Percentiles rank a stretch among this genome's conserved stretches.
phyloP scores from a whole-genome alignment of 2,329 filamentous ascomycete genomes.

The Coniochaeta sp. region DNA sequence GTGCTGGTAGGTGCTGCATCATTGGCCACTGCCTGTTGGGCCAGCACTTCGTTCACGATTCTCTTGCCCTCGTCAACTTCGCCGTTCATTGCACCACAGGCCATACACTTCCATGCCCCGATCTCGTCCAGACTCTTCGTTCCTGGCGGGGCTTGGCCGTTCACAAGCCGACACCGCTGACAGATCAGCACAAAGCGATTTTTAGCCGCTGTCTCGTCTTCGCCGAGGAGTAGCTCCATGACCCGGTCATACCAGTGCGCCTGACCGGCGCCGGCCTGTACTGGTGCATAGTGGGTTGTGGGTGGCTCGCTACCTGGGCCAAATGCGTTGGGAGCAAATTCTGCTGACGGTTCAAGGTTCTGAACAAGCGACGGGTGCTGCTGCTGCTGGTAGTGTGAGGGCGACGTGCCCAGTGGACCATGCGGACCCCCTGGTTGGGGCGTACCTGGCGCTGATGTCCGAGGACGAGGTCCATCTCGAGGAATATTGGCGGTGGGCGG shows the following conservation, averaged over 20 bases:
- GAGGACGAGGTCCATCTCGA: constrained; percentile 23
- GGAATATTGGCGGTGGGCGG: constrained; percentile 58
- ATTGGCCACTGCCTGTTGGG: background rate
- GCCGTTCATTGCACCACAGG: constrained; percentile 77
- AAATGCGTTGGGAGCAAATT: constrained; percentile 71
- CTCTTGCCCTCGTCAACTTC: constrained; percentile 68
- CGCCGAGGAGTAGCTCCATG: constrained; percentile 83
- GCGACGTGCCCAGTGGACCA: constrained; percentile 5
- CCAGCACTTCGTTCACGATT: constrained; percentile 59
- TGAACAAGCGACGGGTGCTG: constrained; percentile 12
- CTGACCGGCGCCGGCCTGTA: constrained; percentile 21
- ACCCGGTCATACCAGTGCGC: constrained; percentile 91
- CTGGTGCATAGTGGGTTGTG: constrained; percentile 18
- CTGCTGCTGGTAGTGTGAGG: constrained; percentile 8
- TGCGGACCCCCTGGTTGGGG: constrained; percentile 14
- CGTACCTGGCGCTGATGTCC: constrained; percentile 13
- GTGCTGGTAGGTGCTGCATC: background rate
- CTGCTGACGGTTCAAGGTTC: constrained; percentile 38
- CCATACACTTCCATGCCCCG: constrained; percentile 80
- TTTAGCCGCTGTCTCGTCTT: constrained; percentile 87
- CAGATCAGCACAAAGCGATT: constrained; percentile 89
- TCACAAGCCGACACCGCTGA: constrained; percentile 73
- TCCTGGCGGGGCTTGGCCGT: constrained; percentile 90
- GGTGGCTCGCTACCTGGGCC: constrained; percentile 17
- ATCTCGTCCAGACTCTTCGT: constrained; percentile 69